A percentile compares a stretch with the other conserved stretches of the same genome.
phyloP scores from a whole-genome alignment of 495 filamentous ascomycete genomes.

The Penicillium egyptiacum region DNA sequence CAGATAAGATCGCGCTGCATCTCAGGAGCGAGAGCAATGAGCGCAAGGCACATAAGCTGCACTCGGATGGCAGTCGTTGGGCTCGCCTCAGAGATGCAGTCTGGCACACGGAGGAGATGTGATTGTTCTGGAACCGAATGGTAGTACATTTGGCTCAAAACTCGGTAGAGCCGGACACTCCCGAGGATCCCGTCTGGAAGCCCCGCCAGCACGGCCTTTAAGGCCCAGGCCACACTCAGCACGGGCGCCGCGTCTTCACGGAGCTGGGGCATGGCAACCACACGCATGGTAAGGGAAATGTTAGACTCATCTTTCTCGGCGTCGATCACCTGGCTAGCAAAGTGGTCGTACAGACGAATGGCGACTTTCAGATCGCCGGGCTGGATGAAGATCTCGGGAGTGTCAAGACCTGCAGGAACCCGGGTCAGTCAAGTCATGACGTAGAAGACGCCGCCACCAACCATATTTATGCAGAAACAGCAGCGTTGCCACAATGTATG shows the following conservation, averaged over 20 bases:
- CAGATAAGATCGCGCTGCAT: slow-evolving; percentile 46
- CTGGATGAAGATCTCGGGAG: slow-evolving; percentile 34
- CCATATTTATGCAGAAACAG: slow-evolving; percentile 66
- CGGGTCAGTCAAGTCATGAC: slow-evolving; percentile 13
- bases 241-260: slow-evolving; percentile 38
- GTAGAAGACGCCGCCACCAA: slow-evolving; percentile 36
- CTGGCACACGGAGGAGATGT: slow-evolving; percentile 26
- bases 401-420: slow-evolving; percentile 20
- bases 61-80: slow-evolving; percentile 22
- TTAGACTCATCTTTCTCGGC: slow-evolving; percentile 34
- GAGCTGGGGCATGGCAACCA: slow-evolving; percentile 23
- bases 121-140: slow-evolving; percentile 48
- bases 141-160: slow-evolving; percentile 60
- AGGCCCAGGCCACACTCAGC: slow-evolving; percentile 71
- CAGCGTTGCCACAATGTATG: slow-evolving; percentile 71
- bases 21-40: slow-evolving; percentile 37
- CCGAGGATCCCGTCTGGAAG: slow-evolving; percentile 76
- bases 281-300: slow-evolving; percentile 37
- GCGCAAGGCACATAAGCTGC: slow-evolving; percentile 39
- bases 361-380: slow-evolving; percentile 35
- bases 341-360: slow-evolving; percentile 38
- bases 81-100: slow-evolving; percentile 18
- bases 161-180: slow-evolving; percentile 62
- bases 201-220: slow-evolving; percentile 68
- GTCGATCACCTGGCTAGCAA: slow-evolving; percentile 38